Base-by-base conservation (phyloP, 768 basidiomycete genomes). In the Hebeloma cylindrosporum region DNA sequence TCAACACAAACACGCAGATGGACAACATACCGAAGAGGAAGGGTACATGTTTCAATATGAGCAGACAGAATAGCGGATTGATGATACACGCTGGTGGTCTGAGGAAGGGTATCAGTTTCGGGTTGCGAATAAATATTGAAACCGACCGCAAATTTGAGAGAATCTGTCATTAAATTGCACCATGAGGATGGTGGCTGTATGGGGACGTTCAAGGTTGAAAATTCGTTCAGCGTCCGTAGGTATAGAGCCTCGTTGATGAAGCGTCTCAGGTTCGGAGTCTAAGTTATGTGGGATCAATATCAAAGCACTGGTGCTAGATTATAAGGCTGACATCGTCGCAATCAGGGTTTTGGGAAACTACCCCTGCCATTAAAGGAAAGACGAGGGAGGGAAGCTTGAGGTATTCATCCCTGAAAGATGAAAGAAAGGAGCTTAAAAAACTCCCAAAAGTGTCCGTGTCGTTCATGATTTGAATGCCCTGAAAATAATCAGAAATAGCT, bases 381-480 rank as follows among this genome's bases (percentile, higher is more conserved):
- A 71, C 60, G 32, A 88, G 52, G 18, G 73, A 67, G 5, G 85
- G 72, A n/a, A 78, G 58, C 57, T 86, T 89, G 4, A 70, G 60
- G 52, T 80, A 77, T 51, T 91, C 86, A 51, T 90, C 88, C 13
- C 79, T 77, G 50, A 87, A 74, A 4, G 74, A 60, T 4, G 73
- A 69, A 30, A 90, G 64, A 35, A 91, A 72, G 2, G 79, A 69
- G 40, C 73, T 49, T 6, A 75, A 74, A 58, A 90, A 88, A 6
- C 79, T 74, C 2, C 86, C 88, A 50, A 89, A 90, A 0, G 67
- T 72, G 0, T 71, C 57, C 21, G 74, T 76, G 52, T 88, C 85
- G 47, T 78, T 75, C 29, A 78, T 73, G 36, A 86, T 59, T 67
- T 91, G 87, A 10, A 88, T 49, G 4, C 88, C 88, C 85, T 90